Evolutionary conservation across 2,329 filamentous ascomycete genomes (phyloP).

Genomic region (Chaetothyriales sp.): DNA sequence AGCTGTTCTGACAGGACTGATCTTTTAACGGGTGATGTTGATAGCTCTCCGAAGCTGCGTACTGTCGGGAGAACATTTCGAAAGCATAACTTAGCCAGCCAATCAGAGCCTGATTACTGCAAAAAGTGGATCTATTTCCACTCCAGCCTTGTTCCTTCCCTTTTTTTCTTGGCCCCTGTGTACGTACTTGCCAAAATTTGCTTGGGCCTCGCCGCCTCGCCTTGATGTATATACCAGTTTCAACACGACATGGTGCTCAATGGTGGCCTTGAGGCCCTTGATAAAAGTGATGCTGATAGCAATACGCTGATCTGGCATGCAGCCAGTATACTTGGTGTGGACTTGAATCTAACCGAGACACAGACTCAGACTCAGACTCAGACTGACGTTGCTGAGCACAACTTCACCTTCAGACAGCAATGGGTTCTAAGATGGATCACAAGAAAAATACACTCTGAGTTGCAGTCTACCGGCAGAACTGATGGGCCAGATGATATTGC

Average conservation of each 20-base stretch:
- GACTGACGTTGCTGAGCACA: conserved; percentile 11
- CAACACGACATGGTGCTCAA: conserved; percentile 5
- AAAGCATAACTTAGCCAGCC: not conserved
- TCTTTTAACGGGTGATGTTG: not conserved
- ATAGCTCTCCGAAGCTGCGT: not conserved
- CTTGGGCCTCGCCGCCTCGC: too few species aligned
- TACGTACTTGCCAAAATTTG: not conserved
- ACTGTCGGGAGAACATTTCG: not conserved
- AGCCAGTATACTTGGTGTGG: conserved; percentile 28
- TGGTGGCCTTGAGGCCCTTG: conserved; percentile 30
- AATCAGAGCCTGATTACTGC: not conserved
- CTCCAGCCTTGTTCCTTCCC: not conserved
- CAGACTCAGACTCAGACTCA: not conserved
- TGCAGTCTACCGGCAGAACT: not conserved
- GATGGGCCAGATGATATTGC: not conserved
- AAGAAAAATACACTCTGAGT: conserved; percentile 37
- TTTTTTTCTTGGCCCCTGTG: not conserved
- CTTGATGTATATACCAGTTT: not conserved
- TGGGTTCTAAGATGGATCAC: conserved; percentile 54
- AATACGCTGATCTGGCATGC: conserved; percentile 28
- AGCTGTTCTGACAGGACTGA: not conserved
- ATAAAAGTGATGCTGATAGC: conserved; percentile 28
- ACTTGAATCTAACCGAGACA: conserved; percentile 17
- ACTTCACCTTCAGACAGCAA: conserved; percentile 38
- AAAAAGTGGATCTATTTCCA: not conserved